These are phyloP conservation scores for Juglanconis sp. DNA, from an alignment of 2,329 filamentous ascomycete species.

Conservation along the genomic window DNA sequence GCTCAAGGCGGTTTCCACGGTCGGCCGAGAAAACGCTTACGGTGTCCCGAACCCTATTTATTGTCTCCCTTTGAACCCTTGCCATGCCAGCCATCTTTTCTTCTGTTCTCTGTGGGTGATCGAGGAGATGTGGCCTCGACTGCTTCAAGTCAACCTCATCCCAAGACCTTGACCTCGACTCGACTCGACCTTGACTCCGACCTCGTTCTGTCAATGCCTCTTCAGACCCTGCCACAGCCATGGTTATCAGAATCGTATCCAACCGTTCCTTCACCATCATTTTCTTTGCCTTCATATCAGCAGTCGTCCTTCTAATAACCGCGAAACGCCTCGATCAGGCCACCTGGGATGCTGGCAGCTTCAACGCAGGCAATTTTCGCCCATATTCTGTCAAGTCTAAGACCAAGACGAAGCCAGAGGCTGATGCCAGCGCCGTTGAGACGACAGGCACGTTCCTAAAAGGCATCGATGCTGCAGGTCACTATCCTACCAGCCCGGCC, in stretches of 20 bases:
- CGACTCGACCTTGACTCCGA: neutral
- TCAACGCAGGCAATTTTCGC: constrained; percentile 19
- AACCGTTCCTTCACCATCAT: constrained; percentile 27
- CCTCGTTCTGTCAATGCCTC: neutral
- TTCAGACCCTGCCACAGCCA: neutral
- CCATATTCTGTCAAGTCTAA: constrained; percentile 11
- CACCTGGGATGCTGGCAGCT: constrained; percentile 28
- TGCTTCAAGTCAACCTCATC: no score
- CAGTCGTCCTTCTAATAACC: constrained; percentile 31
- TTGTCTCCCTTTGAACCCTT: no score
- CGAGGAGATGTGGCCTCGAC: no score
- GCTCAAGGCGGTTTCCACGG: no score
- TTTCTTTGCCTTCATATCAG: constrained; percentile 25
- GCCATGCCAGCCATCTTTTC: no score
- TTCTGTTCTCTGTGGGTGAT: no score
- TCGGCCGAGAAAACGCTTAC: no score
- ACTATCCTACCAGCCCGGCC: neutral
- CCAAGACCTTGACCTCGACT: no score
- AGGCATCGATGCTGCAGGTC: neutral
- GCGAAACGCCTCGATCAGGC: constrained; percentile 30
- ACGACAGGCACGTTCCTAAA: neutral
- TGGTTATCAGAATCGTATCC: constrained; percentile 24
- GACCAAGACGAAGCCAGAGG: neutral
- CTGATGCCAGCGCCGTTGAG: neutral
- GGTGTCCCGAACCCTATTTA: no score